These are phyloP conservation scores for Ploettnerulaceae sp. DNA, from an alignment of 2,329 filamentous ascomycete genomes.

Conservation along the genomic window DNA sequence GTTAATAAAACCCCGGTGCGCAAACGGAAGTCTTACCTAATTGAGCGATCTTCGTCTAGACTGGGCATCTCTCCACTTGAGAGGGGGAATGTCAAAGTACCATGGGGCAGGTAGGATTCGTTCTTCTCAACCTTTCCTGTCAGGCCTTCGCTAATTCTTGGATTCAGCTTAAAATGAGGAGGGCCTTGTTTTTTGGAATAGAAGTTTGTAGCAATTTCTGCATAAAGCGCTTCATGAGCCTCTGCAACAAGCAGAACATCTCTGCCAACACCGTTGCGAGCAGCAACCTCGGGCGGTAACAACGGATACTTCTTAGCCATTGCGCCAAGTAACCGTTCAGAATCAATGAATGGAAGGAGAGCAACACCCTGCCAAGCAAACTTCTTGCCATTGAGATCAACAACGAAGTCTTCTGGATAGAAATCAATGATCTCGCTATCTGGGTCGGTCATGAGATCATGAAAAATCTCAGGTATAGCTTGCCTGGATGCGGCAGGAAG, in stretches of 20 bases:
- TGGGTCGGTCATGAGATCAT: constrained; percentile 80
- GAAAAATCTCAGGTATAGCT: constrained; percentile 82
- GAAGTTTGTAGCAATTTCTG: constrained; percentile 77
- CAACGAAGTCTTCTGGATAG: constrained; percentile 88
- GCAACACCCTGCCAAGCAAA: constrained; percentile 97
- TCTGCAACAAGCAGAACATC: constrained; percentile 85
- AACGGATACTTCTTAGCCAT: constrained; percentile 79
- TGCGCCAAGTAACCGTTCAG: constrained; percentile 74
- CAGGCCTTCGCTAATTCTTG: constrained; percentile 69
- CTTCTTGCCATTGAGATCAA: constrained; percentile 96
- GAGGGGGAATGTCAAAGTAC: constrained; percentile 72
- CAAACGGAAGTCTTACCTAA: constrained; percentile 58
- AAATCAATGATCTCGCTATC: constrained; percentile 95
- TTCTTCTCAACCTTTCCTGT: constrained; percentile 79
- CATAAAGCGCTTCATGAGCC: constrained; percentile 71
- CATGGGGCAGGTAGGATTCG: constrained; percentile 78
- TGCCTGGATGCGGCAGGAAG: constrained; percentile 90
- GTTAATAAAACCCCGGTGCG: constrained; percentile 8
- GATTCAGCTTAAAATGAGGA: constrained; percentile 66
- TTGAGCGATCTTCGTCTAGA: constrained; percentile 78
- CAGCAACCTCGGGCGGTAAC: constrained; percentile 69
- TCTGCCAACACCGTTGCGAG: constrained; percentile 72
- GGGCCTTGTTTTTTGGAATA: constrained; percentile 82
- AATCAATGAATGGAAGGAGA: constrained; percentile 92
- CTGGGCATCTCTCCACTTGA: constrained; percentile 66